A percentile compares a stretch with the other conserved stretches of the same genome.
phyloP scores from a whole-genome alignment of 306 rosid genomes.

The Glycine tomentella region DNA sequence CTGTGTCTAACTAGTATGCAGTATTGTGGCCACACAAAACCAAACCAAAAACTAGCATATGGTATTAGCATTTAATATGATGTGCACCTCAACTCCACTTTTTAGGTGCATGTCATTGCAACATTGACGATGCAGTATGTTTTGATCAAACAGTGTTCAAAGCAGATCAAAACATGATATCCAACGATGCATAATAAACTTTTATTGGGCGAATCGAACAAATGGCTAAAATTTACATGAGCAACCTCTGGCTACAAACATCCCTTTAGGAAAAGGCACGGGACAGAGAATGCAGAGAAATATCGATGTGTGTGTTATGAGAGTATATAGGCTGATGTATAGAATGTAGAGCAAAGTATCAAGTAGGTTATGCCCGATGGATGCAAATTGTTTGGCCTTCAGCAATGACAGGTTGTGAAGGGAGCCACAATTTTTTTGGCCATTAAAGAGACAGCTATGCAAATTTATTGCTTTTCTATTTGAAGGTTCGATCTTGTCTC shows the following conservation, averaged over 20 bases:
- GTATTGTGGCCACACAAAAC: neutral
- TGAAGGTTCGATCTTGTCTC: slow-evolving; percentile 50
- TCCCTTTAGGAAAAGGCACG: slow-evolving; percentile 39
- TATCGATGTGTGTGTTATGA: slow-evolving; percentile 23
- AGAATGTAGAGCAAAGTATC: slow-evolving; percentile 37
- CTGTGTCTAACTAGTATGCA: slow-evolving; percentile 23
- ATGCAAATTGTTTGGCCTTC: slow-evolving; percentile 43
- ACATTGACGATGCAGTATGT: neutral
- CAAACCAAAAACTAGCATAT: neutral
- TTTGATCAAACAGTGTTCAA: slow-evolving; percentile 8
- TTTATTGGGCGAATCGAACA: slow-evolving; percentile 50
- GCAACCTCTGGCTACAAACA: slow-evolving; percentile 47
- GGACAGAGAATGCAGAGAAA: slow-evolving; percentile 36
- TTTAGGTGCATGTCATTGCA: neutral
- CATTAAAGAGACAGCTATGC: slow-evolving; percentile 47
- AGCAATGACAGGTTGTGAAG: slow-evolving; percentile 55
- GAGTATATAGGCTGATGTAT: slow-evolving; percentile 35
- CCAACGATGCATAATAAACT: slow-evolving; percentile 5
- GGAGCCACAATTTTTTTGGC: slow-evolving; percentile 39
- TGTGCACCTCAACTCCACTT: neutral
- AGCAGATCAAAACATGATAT: slow-evolving; percentile 42
- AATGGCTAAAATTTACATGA: slow-evolving; percentile 42
- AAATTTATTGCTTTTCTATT: slow-evolving; percentile 52
- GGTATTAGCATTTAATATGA: neutral
- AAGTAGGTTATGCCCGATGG: slow-evolving; percentile 28